Base-by-base conservation (phyloP, 192 early-diverging fungal species). In the Gonapodya prolifera region DNA sequence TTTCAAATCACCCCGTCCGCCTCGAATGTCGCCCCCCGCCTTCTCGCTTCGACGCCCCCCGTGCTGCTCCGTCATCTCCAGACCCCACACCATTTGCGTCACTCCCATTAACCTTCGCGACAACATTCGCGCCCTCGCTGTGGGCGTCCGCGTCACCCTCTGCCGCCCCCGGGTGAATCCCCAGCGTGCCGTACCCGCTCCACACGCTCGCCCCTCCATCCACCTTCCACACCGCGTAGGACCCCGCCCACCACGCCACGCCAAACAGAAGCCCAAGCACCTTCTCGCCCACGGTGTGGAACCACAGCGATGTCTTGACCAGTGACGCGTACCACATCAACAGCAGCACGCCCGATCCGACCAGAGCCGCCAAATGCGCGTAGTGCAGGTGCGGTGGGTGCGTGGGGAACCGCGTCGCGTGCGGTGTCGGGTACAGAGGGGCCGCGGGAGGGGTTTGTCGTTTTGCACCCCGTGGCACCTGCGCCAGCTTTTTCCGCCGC, bases 291-390 rank as follows among this genome's bases (percentile, higher is more conserved):
- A 86, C 73, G 45, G 85, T 85, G 79, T 96, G 95, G 82, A 93
- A 95, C 82, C 93, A 93, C 8, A 91, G 81, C 29, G 90, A 88
- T 0, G 95, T 96, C 82, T 86, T 86, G 75, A 90, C 77, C 69
- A 95, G 83, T 92, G 95, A 91, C 78, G 83, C 83, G 79, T 85
- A 87, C 93, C 94, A 96, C 28, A 95, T 78, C 23, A 75, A 76
- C 1, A 89, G 70, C 32, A 94, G 76, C 1, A 74, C 83, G 1
- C 84, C 45, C 2, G 78, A 76, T 1, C 84, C 75, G 1, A 82
- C 70, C 30, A 82, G 31, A 69, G 79, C 79, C 0, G 61, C 35
- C 1, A 76, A 30, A 29, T 33, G 70, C 8, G 69, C 34, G 75
- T 1, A 29, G 75, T 28, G 30, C 34, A 31, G 29, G 45, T 35